Evolutionary conservation across 805 yeast species (phyloP), one percentile per base, ranked within the genome.

Genomic region (Maudiozyma turicensis): DNA sequence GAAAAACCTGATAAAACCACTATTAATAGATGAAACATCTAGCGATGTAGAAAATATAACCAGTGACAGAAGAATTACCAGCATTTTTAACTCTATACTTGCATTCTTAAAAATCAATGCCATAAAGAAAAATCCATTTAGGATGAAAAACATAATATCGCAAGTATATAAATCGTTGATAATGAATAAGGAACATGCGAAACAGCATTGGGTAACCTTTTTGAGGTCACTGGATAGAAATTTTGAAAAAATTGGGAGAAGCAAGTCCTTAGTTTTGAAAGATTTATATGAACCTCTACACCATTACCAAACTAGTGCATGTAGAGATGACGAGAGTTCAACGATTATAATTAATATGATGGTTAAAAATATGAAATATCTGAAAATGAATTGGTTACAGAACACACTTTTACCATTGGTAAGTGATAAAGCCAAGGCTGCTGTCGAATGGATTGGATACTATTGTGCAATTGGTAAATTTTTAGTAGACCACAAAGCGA

Each of bases 391-490:
- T 8, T 63, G 69, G 69, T 48, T 57, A 10, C 57, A 58, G 29
- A 53, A 49, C 7, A 45, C 56, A 33, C 32, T 65, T 10, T 53
- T 64, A 37, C 65, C 56, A 35, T 14, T 52, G 4, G 40, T 61
- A 2, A 54, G 58, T 41, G 42, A 34, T 6, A 47, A 48, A 8
- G 57, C 61, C 1, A 46, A 54, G 8, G 39, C 31, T 6, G 53
- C 54, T 7, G 49, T 47, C 7, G 41, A 41, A 11, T 58, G 59
- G 56, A 52, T 63, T 15, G 55, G 54, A n/a, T 47, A 51, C 40
- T 64, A 63, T 40, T 63, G 66, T 40, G 15, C 34, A 3, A 46
- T 61, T 11, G 66, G 62, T 3, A 54, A 55, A 44, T 57, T 48
- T 33, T 46, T 65, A 4, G 52, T 58, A 5, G 49, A 51, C n/a